Conservation (phyloP, 805 yeast species). For the Wickerhamomyces canadensis region DNA sequence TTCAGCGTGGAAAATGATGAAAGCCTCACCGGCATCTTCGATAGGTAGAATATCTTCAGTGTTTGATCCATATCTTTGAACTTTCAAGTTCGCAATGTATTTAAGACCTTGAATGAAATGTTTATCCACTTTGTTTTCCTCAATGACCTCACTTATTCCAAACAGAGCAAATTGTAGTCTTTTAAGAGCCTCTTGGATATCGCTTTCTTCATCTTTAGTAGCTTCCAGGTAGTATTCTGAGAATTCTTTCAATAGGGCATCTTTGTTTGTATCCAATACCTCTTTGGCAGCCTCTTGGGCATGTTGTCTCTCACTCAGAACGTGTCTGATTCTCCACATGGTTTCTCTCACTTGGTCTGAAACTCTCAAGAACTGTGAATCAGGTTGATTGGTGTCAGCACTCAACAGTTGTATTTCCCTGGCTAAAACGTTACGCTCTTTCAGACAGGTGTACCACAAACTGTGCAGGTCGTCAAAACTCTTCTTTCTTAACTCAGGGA, state of each 20-base stretch:
- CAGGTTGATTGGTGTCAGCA: conserved; percentile 35
- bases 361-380: conserved; percentile 24
- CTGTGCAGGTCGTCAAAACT: conserved; percentile 88
- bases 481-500: conserved; percentile 85
- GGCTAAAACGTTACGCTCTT: conserved; percentile 73
- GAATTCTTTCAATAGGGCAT: conserved; percentile 51
- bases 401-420: conserved; percentile 66
- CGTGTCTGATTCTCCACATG: conserved; percentile 81
- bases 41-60: conserved; percentile 28
- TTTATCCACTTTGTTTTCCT: conserved; percentile 51
- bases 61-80: conserved; percentile 43
- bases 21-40: conserved; percentile 38
- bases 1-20: conserved; percentile 41
- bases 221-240: conserved; percentile 49
- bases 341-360: conserved; percentile 46
- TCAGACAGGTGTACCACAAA: conserved; percentile 83
- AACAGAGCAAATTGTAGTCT: conserved; percentile 78
- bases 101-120: conserved; percentile 63
- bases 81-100: conserved; percentile 64
- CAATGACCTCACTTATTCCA: conserved; percentile 72
- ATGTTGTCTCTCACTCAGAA: conserved; percentile 77
- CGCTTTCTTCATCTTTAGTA: conserved; percentile 48
- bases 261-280: conserved; percentile 38
- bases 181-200: conserved; percentile 61
- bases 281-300: conserved; percentile 57